Base-by-base conservation (phyloP, 257 asterid genomes). In the Cruciata laevipes region DNA sequence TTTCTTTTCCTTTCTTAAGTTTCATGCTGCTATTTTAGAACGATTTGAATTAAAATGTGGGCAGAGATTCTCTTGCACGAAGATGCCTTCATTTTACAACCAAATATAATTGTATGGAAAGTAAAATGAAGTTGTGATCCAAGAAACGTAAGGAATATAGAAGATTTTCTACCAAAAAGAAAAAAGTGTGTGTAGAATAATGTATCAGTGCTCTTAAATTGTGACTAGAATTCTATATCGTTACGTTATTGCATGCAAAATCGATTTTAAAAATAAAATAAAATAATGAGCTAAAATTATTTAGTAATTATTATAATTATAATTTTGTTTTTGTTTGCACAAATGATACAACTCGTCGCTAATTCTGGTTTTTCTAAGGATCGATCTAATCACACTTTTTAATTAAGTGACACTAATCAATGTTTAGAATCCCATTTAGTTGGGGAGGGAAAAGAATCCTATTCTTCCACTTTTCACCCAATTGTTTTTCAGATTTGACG, bases 391-490 rank as follows among this genome's bases (percentile, higher is more conserved):
- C 65, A 61, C 65, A 14, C 65, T 14, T 16, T 47, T 47, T 13
- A 16, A 11, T 6, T 51, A 51, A 51, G 49, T 11, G 49, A 40
- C 49, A 40, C 49, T 40, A 40, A 49, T 3, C 6, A 49, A 49
- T 17, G 56, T 51, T 9, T 14, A 51, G 17, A 51, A 74, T 71
- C 63, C 71, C 70, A 72, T 69, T 66, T 35, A 60, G 58, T 47
- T 49, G 63, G 73, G 59, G 25, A 60, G 65, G 23, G 42, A 24
- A 44, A 33, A 66, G 78, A 77, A 77, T 81, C 74, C 61, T 51
- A 72, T 81, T 77, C 69, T 68, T 47, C 3, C 42, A 37, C 42
- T 37, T 37, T 37, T 37, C 42, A 37, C 31, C 4, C n/a, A n/a
- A 60, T 31, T 16, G n/a, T n/a, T 30, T 14, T 0, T 30, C 23